These are phyloP conservation scores for Trypanosoma conorhini DNA, from an alignment of 208 protist species.

Conservation along the genomic window DNA sequence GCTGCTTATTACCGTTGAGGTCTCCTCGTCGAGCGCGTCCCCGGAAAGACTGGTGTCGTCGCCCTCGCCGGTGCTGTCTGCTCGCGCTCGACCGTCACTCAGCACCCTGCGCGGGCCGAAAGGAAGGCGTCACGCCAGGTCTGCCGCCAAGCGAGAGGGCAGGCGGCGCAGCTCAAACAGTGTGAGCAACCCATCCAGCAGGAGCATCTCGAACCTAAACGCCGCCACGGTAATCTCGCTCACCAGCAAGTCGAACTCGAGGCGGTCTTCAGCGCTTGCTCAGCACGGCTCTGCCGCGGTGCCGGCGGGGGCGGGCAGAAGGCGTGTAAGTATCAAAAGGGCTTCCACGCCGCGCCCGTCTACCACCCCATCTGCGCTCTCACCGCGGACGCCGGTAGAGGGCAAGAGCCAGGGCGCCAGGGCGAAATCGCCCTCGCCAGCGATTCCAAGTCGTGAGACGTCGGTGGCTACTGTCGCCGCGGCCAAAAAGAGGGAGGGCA, in stretches of 20 bases:
- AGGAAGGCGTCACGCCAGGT: not conserved
- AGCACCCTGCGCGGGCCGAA: not conserved
- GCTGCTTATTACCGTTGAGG: constrained; percentile 6
- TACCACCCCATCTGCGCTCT: not conserved
- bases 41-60: not conserved
- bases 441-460: constrained; percentile 3
- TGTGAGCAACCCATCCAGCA: not conserved
- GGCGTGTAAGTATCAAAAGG: not conserved
- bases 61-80: not conserved
- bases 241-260: not conserved
- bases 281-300: no score
- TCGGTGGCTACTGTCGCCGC: constrained; percentile 8
- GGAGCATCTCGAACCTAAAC: not conserved
- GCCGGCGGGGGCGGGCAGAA: not conserved
- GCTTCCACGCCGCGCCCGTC: not conserved
- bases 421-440: not conserved
- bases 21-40: constrained; percentile 15
- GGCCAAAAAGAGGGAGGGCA: not conserved
- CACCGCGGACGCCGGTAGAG: not conserved
- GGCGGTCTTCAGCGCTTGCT: not conserved
- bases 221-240: not conserved
- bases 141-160: not conserved
- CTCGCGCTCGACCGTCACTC: not conserved
- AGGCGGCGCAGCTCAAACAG: not conserved
- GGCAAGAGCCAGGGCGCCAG: not conserved